A percentile compares a stretch with the other conserved stretches of the same genome.
Conservation (phyloP, 2,329 filamentous ascomycete genomes). For the Colletotrichum brevisporum region DNA sequence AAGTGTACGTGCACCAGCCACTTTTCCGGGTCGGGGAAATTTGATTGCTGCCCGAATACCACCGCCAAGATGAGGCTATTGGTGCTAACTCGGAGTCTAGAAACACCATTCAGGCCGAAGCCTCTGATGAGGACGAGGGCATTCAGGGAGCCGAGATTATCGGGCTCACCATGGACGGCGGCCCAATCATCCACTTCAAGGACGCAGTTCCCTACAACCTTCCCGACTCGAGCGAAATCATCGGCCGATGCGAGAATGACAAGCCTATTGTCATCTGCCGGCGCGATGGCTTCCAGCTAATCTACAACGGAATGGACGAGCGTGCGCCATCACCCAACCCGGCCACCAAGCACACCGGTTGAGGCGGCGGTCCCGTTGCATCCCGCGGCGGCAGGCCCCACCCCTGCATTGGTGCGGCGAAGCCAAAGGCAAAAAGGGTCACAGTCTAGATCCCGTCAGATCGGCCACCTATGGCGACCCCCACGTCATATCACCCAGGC, state of each 20-base stretch:
- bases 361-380: constrained; percentile 29
- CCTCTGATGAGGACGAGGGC: constrained; percentile 49
- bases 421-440: constrained; percentile 29
- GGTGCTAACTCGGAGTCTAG: constrained; percentile 44
- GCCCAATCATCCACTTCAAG: constrained; percentile 61
- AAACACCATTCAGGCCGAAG: constrained; percentile 52
- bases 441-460: constrained; percentile 35
- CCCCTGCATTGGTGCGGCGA: constrained; percentile 39
- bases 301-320: constrained; percentile 42
- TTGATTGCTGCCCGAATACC: constrained; percentile 36
- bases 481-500: constrained; percentile 35
- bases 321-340: constrained; percentile 35
- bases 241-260: constrained; percentile 53
- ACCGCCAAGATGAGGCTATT: constrained; percentile 38
- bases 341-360: constrained; percentile 24
- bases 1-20: constrained; percentile 54
- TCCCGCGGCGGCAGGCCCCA: constrained; percentile 33
- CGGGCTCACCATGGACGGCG: constrained; percentile 61
- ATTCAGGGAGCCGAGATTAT: constrained; percentile 53
- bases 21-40: constrained; percentile 7
- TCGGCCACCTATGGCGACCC: constrained; percentile 18
- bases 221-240: constrained; percentile 51
- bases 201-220: constrained; percentile 50
- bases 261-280: constrained; percentile 57
- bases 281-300: constrained; percentile 51